Base-by-base conservation (phyloP, 2,329 filamentous ascomycete species). In the Fusarium armeniacum region DNA sequence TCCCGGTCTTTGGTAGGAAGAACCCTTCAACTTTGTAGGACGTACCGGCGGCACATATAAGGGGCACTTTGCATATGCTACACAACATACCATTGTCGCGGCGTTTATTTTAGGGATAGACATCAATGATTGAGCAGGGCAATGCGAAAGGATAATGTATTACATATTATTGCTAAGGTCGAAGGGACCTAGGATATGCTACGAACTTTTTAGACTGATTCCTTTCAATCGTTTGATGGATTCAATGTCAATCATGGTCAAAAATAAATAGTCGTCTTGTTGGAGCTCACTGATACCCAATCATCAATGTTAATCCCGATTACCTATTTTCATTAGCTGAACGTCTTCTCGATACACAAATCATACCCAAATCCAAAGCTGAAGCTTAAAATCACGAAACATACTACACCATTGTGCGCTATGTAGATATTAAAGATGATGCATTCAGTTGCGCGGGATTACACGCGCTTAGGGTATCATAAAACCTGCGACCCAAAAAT, bases 91-190 rank as follows among this genome's bases (percentile, higher is more conserved):
- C 71, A 75, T 77, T 74, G 63, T 58, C 58, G 62, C 49, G 76
- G 76, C 76, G 76, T 78, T 78, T 74, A 20, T 70, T 74, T 69
- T 49, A 69, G 65, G 72, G 57, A 67, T 57, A 56, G 52, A 63
- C 53, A 66, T 66, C 32, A 61, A 54, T 55, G 53, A 65, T 30
- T 54, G 20, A 40, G 26, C 47, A 40, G 36, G 44, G 54, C 43
- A 65, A 44, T 47, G 54, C 43, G 52, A 53, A 43, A 49, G 65
- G 54, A 28, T 52, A 52, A 50, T 53, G 46, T 49, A 22, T 64
- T 61, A 55, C 54, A 56, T 54, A 36, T 26, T 24, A 43, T 58
- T 65, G 54, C 50, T 32, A 51, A 26, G 59, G 44, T 57, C 20
- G 13, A 32, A 36, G 62, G 28, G 51, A 40, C 36, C 59, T 47